These are phyloP conservation scores for Pestalotiopsis sp. DNA, from an alignment of 2,329 filamentous ascomycete species.

Conservation along the genomic window DNA sequence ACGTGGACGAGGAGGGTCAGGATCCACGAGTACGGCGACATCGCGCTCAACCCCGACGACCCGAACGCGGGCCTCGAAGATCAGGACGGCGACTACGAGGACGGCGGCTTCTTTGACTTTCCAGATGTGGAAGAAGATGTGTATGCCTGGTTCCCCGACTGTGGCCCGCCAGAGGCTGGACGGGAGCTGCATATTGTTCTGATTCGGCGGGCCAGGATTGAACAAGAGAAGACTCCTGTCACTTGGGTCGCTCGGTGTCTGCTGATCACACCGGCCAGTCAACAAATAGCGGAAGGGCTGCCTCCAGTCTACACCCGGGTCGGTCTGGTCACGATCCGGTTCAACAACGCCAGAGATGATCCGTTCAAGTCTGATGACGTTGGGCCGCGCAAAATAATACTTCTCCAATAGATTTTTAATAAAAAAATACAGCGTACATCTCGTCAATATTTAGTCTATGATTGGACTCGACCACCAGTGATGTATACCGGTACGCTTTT, in stretches of 20 bases:
- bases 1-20: conserved; percentile 6
- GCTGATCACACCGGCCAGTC: neutral
- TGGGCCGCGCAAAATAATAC: neutral
- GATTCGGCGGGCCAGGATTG: neutral
- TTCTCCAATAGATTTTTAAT: neutral
- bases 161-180: neutral
- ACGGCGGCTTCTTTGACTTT: no score
- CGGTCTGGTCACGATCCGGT: conserved; percentile 8
- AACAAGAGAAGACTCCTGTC: neutral
- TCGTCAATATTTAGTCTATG: no score
- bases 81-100: conserved; percentile 1
- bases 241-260: conserved; percentile 7
- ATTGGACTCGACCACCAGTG: neutral
- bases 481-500: no score
- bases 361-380: conserved; percentile 2
- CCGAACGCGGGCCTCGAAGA: neutral
- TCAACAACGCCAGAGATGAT: neutral
- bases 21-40: neutral
- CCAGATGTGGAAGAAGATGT: neutral
- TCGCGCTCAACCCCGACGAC: conserved; percentile 2
- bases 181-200: neutral
- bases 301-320: neutral
- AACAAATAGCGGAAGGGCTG: neutral
- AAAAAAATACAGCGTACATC: no score
- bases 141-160: conserved; percentile 11